Percentiles rank a stretch among this genome's conserved stretches.
These are phyloP conservation scores for Mesembryanthemum crystallinum DNA, from an alignment of 148 eudicot species.

Conservation along the genomic window DNA sequence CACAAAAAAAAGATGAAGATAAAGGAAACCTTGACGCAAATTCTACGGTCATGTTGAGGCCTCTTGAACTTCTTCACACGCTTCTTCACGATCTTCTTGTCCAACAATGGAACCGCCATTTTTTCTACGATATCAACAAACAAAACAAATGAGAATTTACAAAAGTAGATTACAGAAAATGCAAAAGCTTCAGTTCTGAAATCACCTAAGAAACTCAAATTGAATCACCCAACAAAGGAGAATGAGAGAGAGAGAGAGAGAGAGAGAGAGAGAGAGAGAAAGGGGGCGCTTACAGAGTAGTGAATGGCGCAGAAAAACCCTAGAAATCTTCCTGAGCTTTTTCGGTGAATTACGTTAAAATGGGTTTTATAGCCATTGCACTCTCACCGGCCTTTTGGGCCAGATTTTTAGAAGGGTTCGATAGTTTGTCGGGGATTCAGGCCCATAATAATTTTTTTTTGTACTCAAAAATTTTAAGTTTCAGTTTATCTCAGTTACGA, in stretches of 20 bases:
- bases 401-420: background rate
- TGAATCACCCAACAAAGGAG: background rate
- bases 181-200: background rate
- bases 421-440: background rate
- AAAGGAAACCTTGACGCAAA: conserved; percentile 51
- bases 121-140: background rate
- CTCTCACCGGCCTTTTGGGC: background rate
- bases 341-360: background rate
- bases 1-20: background rate
- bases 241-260: background rate
- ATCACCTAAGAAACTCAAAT: background rate
- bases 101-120: conserved; percentile 66
- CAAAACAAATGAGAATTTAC: background rate
- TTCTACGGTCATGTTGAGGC: conserved; percentile 50
- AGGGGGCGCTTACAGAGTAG: background rate
- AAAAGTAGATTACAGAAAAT: background rate
- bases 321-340: background rate
- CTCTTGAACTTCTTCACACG: conserved; percentile 72
- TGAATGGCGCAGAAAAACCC: conserved; percentile 2
- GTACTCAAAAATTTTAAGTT: no score
- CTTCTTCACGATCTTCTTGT: conserved; percentile 73
- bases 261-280: background rate
- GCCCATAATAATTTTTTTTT: no score
- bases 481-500: no score
- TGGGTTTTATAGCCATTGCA: background rate